phyloP scores from a whole-genome alignment of 1,284 basidiomycete genomes.

The Leccinum solheimii region DNA sequence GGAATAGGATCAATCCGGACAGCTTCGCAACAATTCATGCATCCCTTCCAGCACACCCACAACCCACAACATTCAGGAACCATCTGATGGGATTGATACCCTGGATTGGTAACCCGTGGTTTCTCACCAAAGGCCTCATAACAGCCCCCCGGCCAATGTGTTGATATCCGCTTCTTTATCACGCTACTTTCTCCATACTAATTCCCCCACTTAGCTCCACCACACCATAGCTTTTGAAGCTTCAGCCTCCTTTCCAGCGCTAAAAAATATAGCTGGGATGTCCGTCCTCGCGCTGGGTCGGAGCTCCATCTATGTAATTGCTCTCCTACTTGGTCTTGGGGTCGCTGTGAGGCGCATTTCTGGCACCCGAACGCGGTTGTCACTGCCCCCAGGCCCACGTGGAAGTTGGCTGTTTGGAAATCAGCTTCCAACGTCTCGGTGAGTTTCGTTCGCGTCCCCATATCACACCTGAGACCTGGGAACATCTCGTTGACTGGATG shows the following conservation, averaged over 20 bases:
- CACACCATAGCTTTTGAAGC: neutral
- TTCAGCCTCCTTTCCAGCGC: neutral
- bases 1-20: neutral
- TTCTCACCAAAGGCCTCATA: neutral
- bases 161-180: neutral
- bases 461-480: neutral
- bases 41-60: neutral
- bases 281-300: neutral
- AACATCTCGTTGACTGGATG: neutral
- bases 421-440: slow-evolving; percentile 15
- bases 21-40: neutral
- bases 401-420: slow-evolving; percentile 22
- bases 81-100: neutral
- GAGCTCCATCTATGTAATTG: neutral
- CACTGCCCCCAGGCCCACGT: slow-evolving; percentile 18
- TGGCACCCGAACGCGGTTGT: neutral
- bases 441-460: neutral
- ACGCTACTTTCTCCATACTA: neutral
- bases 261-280: neutral
- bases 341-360: neutral
- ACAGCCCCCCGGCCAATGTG: neutral
- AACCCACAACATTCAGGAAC: neutral
- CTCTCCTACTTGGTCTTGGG: slow-evolving; percentile 8
- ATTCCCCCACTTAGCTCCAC: neutral
- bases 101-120: neutral